Evolutionary conservation across 2,329 filamentous ascomycete genomes (phyloP).

Genomic region (Colletotrichum echinochloae): DNA sequence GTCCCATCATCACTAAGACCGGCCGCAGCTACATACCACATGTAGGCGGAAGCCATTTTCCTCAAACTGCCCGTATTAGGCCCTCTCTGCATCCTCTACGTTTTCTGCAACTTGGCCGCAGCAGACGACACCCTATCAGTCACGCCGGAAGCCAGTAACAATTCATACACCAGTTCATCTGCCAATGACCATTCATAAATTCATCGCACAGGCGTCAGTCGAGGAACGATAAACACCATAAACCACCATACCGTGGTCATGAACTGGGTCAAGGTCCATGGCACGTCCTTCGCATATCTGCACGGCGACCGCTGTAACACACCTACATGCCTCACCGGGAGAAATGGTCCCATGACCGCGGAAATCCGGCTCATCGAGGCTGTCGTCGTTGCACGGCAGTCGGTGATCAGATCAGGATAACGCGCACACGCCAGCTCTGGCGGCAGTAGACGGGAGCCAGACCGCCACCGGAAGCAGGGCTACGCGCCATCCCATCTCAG

Average conservation of each 20-base stretch:
- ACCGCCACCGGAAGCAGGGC: constrained; percentile 18
- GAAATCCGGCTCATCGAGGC: constrained; percentile 18
- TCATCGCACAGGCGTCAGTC: constrained; percentile 18
- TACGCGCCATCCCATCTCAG: neutral
- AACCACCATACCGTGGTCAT: neutral
- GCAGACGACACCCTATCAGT: neutral
- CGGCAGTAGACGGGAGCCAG: constrained; percentile 9
- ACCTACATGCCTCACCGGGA: constrained; percentile 20
- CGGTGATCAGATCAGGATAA: constrained; percentile 11
- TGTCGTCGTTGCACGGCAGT: constrained; percentile 27
- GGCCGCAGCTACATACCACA: neutral
- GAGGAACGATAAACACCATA: constrained; percentile 30
- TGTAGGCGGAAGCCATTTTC: constrained; percentile 1
- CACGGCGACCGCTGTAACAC: constrained; percentile 13
- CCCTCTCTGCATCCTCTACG: constrained; percentile 9
- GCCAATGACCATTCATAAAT: neutral
- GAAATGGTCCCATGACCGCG: constrained; percentile 34
- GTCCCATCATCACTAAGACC: constrained; percentile 1
- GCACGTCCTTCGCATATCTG: neutral
- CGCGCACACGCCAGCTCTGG: neutral
- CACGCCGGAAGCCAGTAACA: neutral
- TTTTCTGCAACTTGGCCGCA: constrained; percentile 15
- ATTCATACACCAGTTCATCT: constrained; percentile 20
- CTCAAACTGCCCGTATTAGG: neutral
- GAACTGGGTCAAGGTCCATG: neutral